phyloP scores from a whole-genome alignment of 495 filamentous ascomycete species.

The Durotheca rogersii region DNA sequence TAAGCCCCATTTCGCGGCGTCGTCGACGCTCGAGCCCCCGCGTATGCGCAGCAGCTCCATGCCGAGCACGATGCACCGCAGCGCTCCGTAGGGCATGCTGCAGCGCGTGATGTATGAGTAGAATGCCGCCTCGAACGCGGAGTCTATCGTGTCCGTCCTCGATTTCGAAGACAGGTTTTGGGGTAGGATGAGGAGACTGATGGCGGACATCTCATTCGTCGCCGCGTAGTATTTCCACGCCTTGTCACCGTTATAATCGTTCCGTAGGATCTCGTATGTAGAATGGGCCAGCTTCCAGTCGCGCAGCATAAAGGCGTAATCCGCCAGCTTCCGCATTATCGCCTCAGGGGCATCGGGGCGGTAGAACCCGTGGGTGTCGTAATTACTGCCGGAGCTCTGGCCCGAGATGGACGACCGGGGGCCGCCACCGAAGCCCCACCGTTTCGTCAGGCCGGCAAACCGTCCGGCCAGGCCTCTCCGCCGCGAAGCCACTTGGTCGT shows the following conservation, averaged over 20 bases:
- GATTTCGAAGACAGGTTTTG: conserved; percentile 68
- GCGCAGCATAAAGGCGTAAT: conserved; percentile 93
- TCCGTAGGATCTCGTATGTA: conserved; percentile 83
- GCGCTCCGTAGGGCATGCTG: conserved; percentile 67
- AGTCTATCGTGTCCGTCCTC: conserved; percentile 75
- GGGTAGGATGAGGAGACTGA: conserved; percentile 75
- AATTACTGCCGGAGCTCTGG: conserved; percentile 61
- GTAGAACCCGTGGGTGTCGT: conserved; percentile 81
- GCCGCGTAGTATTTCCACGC: conserved; percentile 95
- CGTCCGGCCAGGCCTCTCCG: conserved; percentile 82
- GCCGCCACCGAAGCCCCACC: conserved; percentile 72
- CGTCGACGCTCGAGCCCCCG: conserved; percentile 77
- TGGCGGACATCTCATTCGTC: conserved; percentile 87
- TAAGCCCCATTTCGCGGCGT: conserved; percentile 82
- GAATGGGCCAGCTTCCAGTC: conserved; percentile 92
- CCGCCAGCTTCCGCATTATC: conserved; percentile 86
- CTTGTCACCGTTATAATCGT: conserved; percentile 91
- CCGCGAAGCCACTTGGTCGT: conserved; percentile 92
- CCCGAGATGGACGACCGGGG: conserved; percentile 46
- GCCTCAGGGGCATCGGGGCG: conserved; percentile 81
- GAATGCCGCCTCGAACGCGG: conserved; percentile 79
- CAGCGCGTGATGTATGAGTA: conserved; percentile 92
- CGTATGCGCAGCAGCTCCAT: conserved; percentile 79
- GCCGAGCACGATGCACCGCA: conserved; percentile 73
- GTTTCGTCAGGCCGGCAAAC: conserved; percentile 88